These are phyloP conservation scores for Poa pratensis DNA, from an alignment of 176 grass and related monocot species.

Conservation along the genomic window DNA sequence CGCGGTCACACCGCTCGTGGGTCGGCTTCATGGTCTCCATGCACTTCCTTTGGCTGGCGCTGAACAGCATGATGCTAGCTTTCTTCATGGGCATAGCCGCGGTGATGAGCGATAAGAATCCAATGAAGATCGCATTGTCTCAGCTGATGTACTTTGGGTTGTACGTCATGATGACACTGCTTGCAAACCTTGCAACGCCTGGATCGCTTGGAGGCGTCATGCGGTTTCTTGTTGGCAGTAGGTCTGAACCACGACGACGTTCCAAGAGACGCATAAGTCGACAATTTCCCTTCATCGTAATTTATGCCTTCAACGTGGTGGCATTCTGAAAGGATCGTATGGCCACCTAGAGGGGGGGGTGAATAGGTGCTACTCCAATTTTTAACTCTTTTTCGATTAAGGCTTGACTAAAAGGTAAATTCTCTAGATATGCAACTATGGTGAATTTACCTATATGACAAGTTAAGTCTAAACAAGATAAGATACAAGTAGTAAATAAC, in stretches of 20 bases:
- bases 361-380: too few species aligned
- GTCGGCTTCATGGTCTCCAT: slow-evolving; percentile 32
- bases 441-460: too few species aligned
- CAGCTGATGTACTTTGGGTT: slow-evolving; percentile 1
- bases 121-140: background rate
- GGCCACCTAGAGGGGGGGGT: too few species aligned
- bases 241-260: background rate
- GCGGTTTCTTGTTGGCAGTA: background rate
- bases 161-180: background rate
- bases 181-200: background rate
- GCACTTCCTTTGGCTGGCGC: slow-evolving; percentile 48
- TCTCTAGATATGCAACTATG: too few species aligned
- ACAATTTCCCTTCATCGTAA: slow-evolving; percentile 1
- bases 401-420: too few species aligned
- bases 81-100: slow-evolving; percentile 38
- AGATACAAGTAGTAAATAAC: too few species aligned
- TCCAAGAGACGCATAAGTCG: slow-evolving; percentile 25
- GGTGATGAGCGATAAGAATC: background rate
- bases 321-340: too few species aligned
- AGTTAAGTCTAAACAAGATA: too few species aligned
- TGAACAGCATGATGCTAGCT: slow-evolving; percentile 50
- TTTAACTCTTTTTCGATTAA: too few species aligned
- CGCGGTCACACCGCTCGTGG: slow-evolving; percentile 35
- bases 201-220: background rate
- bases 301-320: background rate